Base-by-base conservation (phyloP, 805 yeast species). In the Saccharomyces cerevisiae region DNA sequence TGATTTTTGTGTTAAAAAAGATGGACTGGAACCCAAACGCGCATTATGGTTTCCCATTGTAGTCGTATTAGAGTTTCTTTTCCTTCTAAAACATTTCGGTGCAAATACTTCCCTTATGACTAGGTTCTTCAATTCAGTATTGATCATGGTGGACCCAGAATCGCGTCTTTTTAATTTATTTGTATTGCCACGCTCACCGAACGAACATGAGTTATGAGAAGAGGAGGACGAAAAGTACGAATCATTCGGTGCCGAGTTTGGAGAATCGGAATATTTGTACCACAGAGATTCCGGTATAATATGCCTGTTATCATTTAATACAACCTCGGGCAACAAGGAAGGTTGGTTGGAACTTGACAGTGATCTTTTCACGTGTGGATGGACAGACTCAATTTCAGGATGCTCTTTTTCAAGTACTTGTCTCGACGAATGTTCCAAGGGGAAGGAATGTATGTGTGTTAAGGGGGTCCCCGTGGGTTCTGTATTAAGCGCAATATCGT, bases 281-380 rank as follows among this genome's bases (percentile, higher is more conserved):
- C 89, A 80, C 57, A 89, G 69, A 2, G 90, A 83, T 53, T 84
- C 85, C 0, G 98, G 97, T 31, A 92, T 84, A 53, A 92, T 91
- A 69, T 92, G 99, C 55, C 81, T 84, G 69, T 92, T 92, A 64
- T 92, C 98, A 67, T 89, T 91, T 32, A 92, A 76, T 1, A 87
- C 83, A n/a, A 92, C 98, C 64, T 89, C 97, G 2, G 71, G 71
- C 36, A 62, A 56, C 2, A 92, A 87, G 10, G 49, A 50, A 47
- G 53, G 55, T 24, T 54, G 47, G 22, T 50, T 52, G 52, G 26
- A 21, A n/a, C 24, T 36, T 22, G 43, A 36, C 13, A 36, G 43
- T 17, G 43, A 36, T 10, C 43, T 36, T 17, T 36, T 36, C 22
- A 24, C 41, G 24, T 32, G 46, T 22, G 9, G 36, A 11, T 29